phyloP scores from a whole-genome alignment of 495 filamentous ascomycete species.

The Penicillium maclennaniae region DNA sequence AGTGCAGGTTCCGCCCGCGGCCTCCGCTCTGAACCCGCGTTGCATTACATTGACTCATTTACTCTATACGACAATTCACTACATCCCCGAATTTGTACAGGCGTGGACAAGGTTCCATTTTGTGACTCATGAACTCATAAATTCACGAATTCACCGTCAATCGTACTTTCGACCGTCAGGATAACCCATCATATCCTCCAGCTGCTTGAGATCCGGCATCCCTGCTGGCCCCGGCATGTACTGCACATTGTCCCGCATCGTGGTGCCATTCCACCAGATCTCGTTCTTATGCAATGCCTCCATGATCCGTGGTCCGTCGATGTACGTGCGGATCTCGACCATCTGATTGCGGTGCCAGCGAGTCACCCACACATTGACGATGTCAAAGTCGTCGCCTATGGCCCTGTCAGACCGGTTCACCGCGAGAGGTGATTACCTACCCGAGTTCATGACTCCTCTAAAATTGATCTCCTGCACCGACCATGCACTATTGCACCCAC shows the following conservation, averaged over 20 bases:
- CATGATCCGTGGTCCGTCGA: constrained; percentile 29
- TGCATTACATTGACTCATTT: background rate
- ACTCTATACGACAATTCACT: background rate
- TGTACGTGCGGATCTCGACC: constrained; percentile 37
- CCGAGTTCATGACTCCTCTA: constrained; percentile 34
- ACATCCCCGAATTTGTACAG: background rate
- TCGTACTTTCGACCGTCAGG: constrained; percentile 30
- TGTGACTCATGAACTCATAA: background rate
- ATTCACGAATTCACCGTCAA: background rate
- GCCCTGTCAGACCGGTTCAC: background rate
- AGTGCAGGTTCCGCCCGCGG: background rate
- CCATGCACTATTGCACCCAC: constrained; percentile 34
- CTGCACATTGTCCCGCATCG: constrained; percentile 24
- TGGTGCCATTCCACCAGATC: constrained; percentile 37
- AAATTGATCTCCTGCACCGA: constrained; percentile 35
- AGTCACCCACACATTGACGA: constrained; percentile 40
- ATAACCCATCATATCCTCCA: constrained; percentile 28
- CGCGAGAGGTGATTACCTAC: constrained; percentile 9
- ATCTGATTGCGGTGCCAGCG: constrained; percentile 32
- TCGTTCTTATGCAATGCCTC: constrained; percentile 34
- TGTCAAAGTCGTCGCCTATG: constrained; percentile 30
- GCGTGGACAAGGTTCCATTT: background rate
- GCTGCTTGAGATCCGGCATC: constrained; percentile 31
- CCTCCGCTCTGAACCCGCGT: background rate
- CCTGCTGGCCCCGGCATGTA: constrained; percentile 38